Conservation (phyloP, 2,329 filamentous ascomycete species). For the Ploettnerulaceae sp. region DNA sequence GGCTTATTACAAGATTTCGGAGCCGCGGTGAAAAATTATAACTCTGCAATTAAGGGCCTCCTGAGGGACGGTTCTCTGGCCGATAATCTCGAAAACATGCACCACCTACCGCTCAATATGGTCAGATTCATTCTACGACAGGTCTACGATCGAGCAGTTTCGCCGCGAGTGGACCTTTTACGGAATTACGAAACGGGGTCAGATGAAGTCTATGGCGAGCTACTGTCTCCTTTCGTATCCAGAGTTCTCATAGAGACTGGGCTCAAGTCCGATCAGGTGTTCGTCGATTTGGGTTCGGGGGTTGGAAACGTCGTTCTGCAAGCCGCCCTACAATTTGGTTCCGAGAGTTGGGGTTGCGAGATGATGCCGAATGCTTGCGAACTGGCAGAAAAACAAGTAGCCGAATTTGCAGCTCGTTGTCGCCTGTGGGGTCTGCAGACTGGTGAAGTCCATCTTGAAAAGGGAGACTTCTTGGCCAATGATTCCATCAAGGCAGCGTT, state of each 20-base stretch:
- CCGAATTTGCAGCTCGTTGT: slow-evolving; percentile 80
- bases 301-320: slow-evolving; percentile 95
- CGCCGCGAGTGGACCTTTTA: slow-evolving; percentile 78
- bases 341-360: slow-evolving; percentile 93
- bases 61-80: slow-evolving; percentile 67
- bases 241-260: slow-evolving; percentile 72
- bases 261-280: slow-evolving; percentile 78
- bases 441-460: slow-evolving; percentile 73
- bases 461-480: slow-evolving; percentile 79
- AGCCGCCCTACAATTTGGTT: slow-evolving; percentile 87
- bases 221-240: slow-evolving; percentile 78
- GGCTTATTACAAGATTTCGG: slow-evolving; percentile 64
- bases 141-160: slow-evolving; percentile 88
- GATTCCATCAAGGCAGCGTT: slow-evolving; percentile 65
- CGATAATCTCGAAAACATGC: slow-evolving; percentile 63
- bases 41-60: slow-evolving; percentile 60
- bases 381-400: slow-evolving; percentile 72
- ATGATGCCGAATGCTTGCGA: slow-evolving; percentile 89
- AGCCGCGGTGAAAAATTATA: slow-evolving; percentile 70
- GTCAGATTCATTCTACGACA: slow-evolving; percentile 80
- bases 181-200: slow-evolving; percentile 84
- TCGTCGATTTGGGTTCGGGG: slow-evolving; percentile 91
- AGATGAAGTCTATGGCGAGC: slow-evolving; percentile 92
- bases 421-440: slow-evolving; percentile 82
- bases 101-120: slow-evolving; percentile 65